phyloP scores from a whole-genome alignment of 139 green algal species.

The Coelastrella sp. region DNA sequence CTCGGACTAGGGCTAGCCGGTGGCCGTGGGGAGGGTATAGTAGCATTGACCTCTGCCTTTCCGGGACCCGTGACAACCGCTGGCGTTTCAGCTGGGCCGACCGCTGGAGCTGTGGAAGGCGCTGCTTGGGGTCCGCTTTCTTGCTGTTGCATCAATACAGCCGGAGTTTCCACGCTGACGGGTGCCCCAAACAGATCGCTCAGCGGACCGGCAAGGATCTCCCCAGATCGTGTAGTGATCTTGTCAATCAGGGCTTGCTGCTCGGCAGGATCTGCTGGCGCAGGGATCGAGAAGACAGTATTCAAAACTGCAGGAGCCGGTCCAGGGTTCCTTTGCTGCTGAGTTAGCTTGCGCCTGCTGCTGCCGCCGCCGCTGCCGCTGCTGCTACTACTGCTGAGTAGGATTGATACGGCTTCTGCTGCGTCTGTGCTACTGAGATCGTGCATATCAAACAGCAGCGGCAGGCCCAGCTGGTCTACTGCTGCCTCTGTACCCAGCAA shows the following conservation, averaged over 20 bases:
- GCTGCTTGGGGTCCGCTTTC: neutral
- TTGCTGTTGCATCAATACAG: neutral
- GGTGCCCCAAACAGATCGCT: neutral
- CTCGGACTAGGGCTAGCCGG: neutral
- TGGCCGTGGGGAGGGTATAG: no score
- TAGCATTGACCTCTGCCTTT: no score
- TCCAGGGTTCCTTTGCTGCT: neutral
- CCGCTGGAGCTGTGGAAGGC: neutral
- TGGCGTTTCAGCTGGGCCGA: neutral
- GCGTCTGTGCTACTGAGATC: no score
- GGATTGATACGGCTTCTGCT: no score
- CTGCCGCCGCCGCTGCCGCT: neutral
- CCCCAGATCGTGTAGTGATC: neutral
- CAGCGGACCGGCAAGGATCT: neutral
- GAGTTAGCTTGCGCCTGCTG: neutral
- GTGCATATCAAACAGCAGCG: neutral
- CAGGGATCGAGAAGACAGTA: slow-evolving; percentile 12
- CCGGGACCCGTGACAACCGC: neutral
- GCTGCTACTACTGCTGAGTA: neutral
- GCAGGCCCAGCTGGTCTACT: neutral
- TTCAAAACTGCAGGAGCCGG: neutral
- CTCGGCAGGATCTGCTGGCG: neutral
- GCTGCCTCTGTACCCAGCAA: neutral
- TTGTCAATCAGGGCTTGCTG: neutral
- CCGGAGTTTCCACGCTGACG: neutral